phyloP scores from a whole-genome alignment of 805 yeast species.

The Candida ascalaphidarum region DNA sequence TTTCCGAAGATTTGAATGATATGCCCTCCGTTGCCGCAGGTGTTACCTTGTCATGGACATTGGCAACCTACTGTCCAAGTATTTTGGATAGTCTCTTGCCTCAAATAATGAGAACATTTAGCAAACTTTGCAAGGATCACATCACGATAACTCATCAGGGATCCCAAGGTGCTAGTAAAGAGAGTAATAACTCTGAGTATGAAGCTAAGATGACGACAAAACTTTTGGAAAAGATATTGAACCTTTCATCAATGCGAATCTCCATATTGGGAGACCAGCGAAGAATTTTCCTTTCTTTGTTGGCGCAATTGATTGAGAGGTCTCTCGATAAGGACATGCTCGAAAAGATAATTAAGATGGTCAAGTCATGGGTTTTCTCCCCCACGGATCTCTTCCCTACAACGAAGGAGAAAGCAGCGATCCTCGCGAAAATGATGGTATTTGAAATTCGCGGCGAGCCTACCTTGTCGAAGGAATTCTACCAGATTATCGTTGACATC shows the following conservation, averaged over 20 bases:
- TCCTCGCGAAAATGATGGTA: constrained; percentile 85
- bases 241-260: constrained; percentile 72
- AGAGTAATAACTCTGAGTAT: constrained; percentile 39
- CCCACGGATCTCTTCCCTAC: constrained; percentile 84
- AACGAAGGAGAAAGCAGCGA: constrained; percentile 91
- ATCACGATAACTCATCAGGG: constrained; percentile 52
- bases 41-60: constrained; percentile 73
- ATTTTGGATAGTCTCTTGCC: constrained; percentile 71
- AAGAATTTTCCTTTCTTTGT: constrained; percentile 72
- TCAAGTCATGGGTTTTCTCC: constrained; percentile 85
- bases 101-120: constrained; percentile 75
- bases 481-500: constrained; percentile 78
- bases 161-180: constrained; percentile 16
- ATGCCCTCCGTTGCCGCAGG: constrained; percentile 82
- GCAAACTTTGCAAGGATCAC: constrained; percentile 85
- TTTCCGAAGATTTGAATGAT: constrained; percentile 70
- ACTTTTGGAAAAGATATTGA: constrained; percentile 66
- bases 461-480: constrained; percentile 66
- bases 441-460: constrained; percentile 86
- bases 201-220: constrained; percentile 78
- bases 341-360: constrained; percentile 66
- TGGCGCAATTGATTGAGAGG: constrained; percentile 86
- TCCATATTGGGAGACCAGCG: constrained; percentile 90
- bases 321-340: constrained; percentile 72
- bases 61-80: constrained; percentile 66